phyloP scores from a whole-genome alignment of 768 basidiomycete genomes.

The Termitomyces sp. region DNA sequence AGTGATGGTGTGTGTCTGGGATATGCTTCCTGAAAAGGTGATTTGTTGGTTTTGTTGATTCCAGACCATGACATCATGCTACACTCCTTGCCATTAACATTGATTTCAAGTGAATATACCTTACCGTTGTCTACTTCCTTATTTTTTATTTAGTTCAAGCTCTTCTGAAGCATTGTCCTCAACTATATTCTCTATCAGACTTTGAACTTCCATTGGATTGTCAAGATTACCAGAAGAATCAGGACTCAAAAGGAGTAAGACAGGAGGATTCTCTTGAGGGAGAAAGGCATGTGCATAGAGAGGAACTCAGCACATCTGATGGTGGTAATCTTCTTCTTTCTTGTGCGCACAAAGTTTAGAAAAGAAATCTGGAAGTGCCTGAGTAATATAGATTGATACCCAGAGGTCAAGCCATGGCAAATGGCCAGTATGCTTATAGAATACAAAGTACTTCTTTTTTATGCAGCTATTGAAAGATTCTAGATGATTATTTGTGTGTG shows the following conservation, averaged over 20 bases:
- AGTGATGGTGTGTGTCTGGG: neutral
- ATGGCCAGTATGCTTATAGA: neutral
- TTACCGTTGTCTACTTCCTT: neutral
- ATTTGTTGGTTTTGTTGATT: too few species aligned
- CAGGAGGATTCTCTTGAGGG: neutral
- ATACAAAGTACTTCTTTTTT: neutral
- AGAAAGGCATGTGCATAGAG: neutral
- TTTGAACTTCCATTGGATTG: neutral
- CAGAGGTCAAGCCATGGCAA: neutral
- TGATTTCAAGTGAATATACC: neutral
- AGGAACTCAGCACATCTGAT: neutral
- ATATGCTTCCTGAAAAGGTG: too few species aligned
- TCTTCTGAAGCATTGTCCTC: too few species aligned
- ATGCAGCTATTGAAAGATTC: neutral
- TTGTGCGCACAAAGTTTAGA: neutral
- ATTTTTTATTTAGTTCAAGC: neutral
- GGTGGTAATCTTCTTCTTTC: neutral
- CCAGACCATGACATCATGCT: too few species aligned
- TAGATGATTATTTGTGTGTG: neutral
- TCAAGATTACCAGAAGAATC: neutral
- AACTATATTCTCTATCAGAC: neutral
- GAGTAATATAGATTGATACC: too few species aligned
- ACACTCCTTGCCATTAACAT: neutral
- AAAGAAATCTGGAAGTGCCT: neutral
- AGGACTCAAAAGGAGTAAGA: neutral